Base-by-base conservation (phyloP, 2,329 filamentous ascomycete species). In the Colletotrichum falcatum region DNA sequence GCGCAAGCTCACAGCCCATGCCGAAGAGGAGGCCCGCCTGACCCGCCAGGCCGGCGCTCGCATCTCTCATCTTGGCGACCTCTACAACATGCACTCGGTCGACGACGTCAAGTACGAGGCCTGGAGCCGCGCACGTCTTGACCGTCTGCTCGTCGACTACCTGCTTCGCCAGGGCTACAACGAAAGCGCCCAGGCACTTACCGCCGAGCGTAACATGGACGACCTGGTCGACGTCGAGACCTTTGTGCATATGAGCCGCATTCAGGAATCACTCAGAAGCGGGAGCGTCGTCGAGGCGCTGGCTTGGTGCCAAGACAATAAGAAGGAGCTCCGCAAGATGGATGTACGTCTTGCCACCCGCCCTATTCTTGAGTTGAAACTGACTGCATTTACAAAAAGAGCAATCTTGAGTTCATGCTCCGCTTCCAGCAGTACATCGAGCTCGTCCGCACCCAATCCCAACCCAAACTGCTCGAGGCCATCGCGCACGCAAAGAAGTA, bases 371-470 rank as follows among this genome's bases (percentile, higher is more conserved):
- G 44, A 16, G 1, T n/a, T 8, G 60, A 35, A 56, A 71, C 61
- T 66, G 49, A 75, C 66, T 37, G n/a, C 1, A 55, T 37, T 3
- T 28, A 18, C n/a, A 14, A 12, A 16, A 75, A 94, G 87, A 94
- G 91, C 77, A 93, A 92, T 74, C 87, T 99, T 20, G 96, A 99
- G 80, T 97, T 97, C 77, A 94, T 97, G 85, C 88, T 99, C 53
- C 91, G 96, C 16, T 87, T 97, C 76, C 96, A 99, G 80, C 95
- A 98, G 79, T 98, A 95, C 79, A 95, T 98, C 75, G 96, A 98
- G 81, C 86, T 98, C 71, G 90, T 97, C 70, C 87, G 95, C 70
- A 89, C 86, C 48, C 88, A 88, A 64, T 85, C 90, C 5, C 84
- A 87, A 30, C 78, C 83, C 8, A 94, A 92, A 77, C 85, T 92